Evolutionary conservation across 2,329 filamentous ascomycete species (phyloP), one percentile per base, ranked within the genome.

Genomic region (Epichloe bromicola): DNA sequence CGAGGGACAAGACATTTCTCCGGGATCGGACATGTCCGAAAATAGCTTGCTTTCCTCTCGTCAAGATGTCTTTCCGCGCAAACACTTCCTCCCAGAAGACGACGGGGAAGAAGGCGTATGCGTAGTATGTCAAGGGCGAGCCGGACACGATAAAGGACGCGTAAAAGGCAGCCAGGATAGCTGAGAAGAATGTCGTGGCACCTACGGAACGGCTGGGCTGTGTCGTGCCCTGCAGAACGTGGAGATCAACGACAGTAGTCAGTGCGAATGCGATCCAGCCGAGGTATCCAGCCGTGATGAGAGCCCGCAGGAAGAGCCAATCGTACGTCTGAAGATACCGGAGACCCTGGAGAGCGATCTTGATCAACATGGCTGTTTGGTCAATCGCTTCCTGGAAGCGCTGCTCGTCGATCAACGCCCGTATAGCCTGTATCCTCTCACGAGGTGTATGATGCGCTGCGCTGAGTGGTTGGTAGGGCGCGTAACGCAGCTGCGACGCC

Each of bases 251-350:
- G 46, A 97, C 89, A 0, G 85, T 94, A 1, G 88, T 93, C 47
- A 95, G 72, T 2, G 90, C 88, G 66, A 90, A 98, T 1, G 86
- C 85, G 62, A 97, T 94, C 91, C 91, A 98, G 19, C 93, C 93
- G 7, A 97, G 70, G 61, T 97, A 98, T n/a, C 93, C 93, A 12
- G 86, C 64, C 2, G 93, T 96, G 53, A 98, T 85, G 46, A 98
- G 74, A 2, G 88, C 85, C 53, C 93, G 79, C 37, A 98, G 71
- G 68, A 98, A 98, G 2, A 98, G 75, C 93, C 93, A 98, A 70
- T 98, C 93, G 61, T 98, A 98, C 0, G 90, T 98, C 67, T 98
- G 93, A 26, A 98, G 76, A 65, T 98, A 98, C 48, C 93, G 80
- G 54, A 98, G 72, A 7, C 93, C 93, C 54, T 88, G 79, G 1